Evolutionary conservation across 2,329 filamentous ascomycete genomes (phyloP), one percentile per base, ranked within the genome.

Genomic region (Alternaria longipes): DNA sequence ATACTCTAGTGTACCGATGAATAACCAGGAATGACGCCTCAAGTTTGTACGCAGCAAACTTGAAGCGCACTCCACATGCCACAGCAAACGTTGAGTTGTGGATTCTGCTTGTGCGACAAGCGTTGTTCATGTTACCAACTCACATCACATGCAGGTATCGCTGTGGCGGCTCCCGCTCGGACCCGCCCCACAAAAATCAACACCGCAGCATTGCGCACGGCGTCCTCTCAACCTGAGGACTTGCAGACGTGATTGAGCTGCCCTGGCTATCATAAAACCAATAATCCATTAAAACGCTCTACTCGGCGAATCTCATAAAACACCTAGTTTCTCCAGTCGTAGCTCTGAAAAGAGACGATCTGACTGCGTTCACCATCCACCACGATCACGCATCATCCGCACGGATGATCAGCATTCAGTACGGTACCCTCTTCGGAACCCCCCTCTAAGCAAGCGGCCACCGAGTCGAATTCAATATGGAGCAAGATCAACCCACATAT

Each of bases 401-500:
- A 18, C 18, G 18, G 18, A 3, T 22, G 18, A 6, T 4, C 12
- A 22, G 18, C 20, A 41, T 41, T 14, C 6, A 41, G 38, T 41
- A 12, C 18, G 22, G 11, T 12, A 5, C 9, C 5, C 18, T 14
- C 4, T 12, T 41, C 38, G 1, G 3, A 41, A 6, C 7, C 38
- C 11, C 18, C 38, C 9, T 12, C 11, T 9, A 22, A 8, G 18
- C 38, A 41, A 22, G 11, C 5, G 9, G 22, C 12, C 18, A 22
- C 38, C 11, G 18, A 12, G 22, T 22, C 38, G 18, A 41, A 14
- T 41, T 9, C 40, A 42, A 16, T 16, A 60, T 60, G 57, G 45
- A 52, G 38, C 57, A 60, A 30, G 11, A 56, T 11, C 52, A 60
- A 20, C 24, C 24, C 24, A 24, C 38, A 22, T 7, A 22, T 28